Percentiles rank a stretch among this genome's conserved stretches.
Evolutionary conservation across 805 yeast species (phyloP).

Genomic region (Candida andamanensis): DNA sequence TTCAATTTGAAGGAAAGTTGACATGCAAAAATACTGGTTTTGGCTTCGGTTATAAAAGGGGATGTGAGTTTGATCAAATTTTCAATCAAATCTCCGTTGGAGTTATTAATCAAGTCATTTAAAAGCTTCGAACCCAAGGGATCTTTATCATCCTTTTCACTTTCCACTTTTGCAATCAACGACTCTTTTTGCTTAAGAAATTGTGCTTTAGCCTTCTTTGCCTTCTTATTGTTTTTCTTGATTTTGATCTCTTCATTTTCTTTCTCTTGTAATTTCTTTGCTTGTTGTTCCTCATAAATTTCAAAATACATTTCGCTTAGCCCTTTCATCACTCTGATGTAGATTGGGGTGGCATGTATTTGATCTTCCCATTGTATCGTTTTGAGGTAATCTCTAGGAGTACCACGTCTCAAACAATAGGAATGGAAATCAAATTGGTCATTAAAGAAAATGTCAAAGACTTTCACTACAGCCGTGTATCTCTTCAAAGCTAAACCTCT

Average conservation of each 20-base stretch:
- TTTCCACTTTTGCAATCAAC: constrained; percentile 42
- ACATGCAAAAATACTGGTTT: constrained; percentile 35
- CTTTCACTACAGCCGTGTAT: constrained; percentile 57
- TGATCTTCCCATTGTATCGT: constrained; percentile 80
- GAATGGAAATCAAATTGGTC: constrained; percentile 96
- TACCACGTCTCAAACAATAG: constrained; percentile 85
- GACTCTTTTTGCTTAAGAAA: constrained; percentile 48
- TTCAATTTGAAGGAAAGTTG: constrained; percentile 38
- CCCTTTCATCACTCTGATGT: constrained; percentile 64
- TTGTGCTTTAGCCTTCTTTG: constrained; percentile 51
- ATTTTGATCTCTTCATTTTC: constrained; percentile 12
- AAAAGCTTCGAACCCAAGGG: constrained; percentile 50
- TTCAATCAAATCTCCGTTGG: constrained; percentile 36
- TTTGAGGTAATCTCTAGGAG: constrained; percentile 75
- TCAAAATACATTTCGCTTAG: constrained; percentile 54
- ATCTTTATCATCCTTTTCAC: constrained; percentile 50
- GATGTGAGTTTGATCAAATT: constrained; percentile 38
- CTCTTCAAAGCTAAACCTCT: constrained; percentile 79
- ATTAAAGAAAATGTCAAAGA: constrained; percentile 63
- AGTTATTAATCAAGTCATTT: constrained; percentile 18
- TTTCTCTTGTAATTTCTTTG: constrained; percentile 7
- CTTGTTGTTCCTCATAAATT: constrained; percentile 20
- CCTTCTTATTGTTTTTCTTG: constrained; percentile 40
- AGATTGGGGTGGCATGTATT: constrained; percentile 65
- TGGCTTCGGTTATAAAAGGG: constrained; percentile 40